Base-by-base conservation (phyloP, 73 alveolate species). In the Paramecium tetraurelia region DNA sequence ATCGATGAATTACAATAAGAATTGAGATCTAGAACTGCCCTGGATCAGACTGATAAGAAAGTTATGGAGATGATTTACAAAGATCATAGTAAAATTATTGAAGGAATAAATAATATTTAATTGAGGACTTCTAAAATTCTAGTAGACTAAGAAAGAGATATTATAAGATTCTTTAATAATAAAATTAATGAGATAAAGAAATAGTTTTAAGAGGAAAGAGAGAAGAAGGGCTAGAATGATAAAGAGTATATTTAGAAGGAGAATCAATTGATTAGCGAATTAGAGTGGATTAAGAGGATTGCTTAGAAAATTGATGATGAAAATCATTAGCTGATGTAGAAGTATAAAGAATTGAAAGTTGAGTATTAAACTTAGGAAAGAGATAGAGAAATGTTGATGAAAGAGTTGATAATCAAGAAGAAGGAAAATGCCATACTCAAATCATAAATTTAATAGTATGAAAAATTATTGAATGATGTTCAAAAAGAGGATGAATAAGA, bases 1-100 rank as follows among this genome's bases (percentile, higher is more conserved):
- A 96, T 96, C 46, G 97, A 92, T 50, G 95, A 96, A 33, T 92
- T 96, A 11, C 92, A 96, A 58, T 38, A 75, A 24, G 92, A 89
- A 58, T 92, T 96, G n/a, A 58, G 92, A 50, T 50, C 70, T n/a
- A 89, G 75, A 46, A 83, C 94, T 8, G 94, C 87, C 16, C 35
- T 89, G 20, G 94, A 89, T 71, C 41, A 70, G 31, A 53, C 59
- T 89, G 94, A 89, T 48, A 83, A 76, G 29, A 89, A 89, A 44
- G 27, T 46, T 58, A 89, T 89, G 90, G 94, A 89, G 6, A 18
- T 44, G 58, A 71, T 83, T 43, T 70, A 77, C 7, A 89, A 83
- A 63, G 86, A 89, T 71, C 94, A 89, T 71, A 22, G 75, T n/a
- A 83, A 89, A 33, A 89, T 89, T 8, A 46, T 89, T 12, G 94